Base-by-base conservation (phyloP, 2,329 filamentous ascomycete species). In the Fusarium sp. region DNA sequence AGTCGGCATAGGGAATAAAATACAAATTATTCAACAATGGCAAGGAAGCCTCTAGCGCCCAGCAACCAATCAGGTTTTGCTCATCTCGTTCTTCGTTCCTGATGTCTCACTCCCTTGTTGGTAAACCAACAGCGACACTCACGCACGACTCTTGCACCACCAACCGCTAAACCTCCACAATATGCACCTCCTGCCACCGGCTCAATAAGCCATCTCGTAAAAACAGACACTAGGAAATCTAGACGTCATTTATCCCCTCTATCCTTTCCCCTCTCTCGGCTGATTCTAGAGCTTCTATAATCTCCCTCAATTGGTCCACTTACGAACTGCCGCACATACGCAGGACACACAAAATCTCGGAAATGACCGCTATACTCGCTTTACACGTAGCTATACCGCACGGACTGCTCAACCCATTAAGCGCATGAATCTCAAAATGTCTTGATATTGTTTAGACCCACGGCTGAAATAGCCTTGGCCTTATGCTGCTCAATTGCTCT, bases 381-480 rank as follows among this genome's bases (percentile, higher is more conserved):
- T 54, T 63, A 39, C 71, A 76, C 48, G 62, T 64, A 60, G 64
- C 59, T 63, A 57, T 67, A 52, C 35, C 66, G 69, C 72, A 75
- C 72, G 58, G 73, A 68, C 72, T 39, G 31, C 54, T 52, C 48
- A 56, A 67, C 33, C n/a, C 45, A 60, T 54, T 29, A 62, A 74
- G 43, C 69, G 68, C 64, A 75, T 73, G 62, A 68, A 68, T 75
- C 54, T 74, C 65, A 35, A 71, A 33, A 74, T 74, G 65, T 77
- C 69, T 77, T 75, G 70, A 69, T 72, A 76, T 77, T 76, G 67
- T 67, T 54, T 43, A 50, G 72, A 67, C 69, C 70, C 68, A 71
- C 67, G 67, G 68, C 68, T 66, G 72, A 43, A 54, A 41, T 69
- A 24, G 67, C 59, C 60, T 41, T 59, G 41, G 62, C 50, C 50